phyloP scores from a whole-genome alignment of 331 rosid species.

The Acacia pycnantha region DNA sequence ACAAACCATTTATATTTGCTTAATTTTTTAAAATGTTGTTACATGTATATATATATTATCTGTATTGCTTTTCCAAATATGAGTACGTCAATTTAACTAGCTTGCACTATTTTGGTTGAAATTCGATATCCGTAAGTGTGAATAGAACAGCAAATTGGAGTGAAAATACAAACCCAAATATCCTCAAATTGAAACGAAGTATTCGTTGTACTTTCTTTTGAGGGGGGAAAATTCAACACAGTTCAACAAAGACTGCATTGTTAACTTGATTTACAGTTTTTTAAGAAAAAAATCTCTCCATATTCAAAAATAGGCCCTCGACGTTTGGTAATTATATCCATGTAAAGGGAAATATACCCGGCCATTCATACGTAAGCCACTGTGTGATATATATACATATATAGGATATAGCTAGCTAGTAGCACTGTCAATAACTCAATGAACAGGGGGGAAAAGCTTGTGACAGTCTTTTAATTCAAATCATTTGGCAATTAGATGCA shows the following conservation, averaged over 20 bases:
- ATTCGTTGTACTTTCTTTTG: not conserved
- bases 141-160: not conserved
- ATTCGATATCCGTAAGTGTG: not conserved
- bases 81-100: not conserved
- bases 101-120: not conserved
- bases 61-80: not conserved
- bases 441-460: too few species aligned
- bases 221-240: not conserved
- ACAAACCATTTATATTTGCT: not conserved
- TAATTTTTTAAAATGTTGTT: not conserved
- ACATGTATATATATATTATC: not conserved
- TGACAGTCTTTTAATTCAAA: too few species aligned
- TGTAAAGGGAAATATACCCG: slow-evolving; percentile 17
- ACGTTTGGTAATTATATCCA: not conserved
- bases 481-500: too few species aligned
- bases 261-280: not conserved
- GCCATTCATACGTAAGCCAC: not conserved
- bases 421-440: too few species aligned
- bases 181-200: not conserved
- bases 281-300: not conserved
- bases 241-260: not conserved
- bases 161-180: not conserved
- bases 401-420: too few species aligned
- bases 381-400: not conserved
- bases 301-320: not conserved